A percentile compares a stretch with the other conserved stretches of the same genome.
phyloP scores from a whole-genome alignment of 108 stramenopile genomes.

The Schizochytrium sp. region DNA sequence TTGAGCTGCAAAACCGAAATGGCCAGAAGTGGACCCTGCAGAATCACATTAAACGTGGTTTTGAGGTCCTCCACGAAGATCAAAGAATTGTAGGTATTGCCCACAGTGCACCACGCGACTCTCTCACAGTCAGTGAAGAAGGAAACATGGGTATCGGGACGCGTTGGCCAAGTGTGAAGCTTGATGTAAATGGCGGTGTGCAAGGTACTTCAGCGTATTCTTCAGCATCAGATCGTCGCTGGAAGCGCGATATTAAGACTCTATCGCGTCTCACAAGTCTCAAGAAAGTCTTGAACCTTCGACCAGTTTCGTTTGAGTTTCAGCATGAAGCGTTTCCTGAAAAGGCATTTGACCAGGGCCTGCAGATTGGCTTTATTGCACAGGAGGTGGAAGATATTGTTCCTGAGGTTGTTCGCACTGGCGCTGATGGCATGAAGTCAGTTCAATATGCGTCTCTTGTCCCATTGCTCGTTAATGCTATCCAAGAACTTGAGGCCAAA shows the following conservation, averaged over 20 bases:
- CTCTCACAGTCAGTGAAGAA: neutral
- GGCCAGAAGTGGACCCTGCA: neutral
- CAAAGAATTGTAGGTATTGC: neutral
- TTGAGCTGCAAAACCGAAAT: neutral
- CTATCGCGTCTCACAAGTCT: neutral
- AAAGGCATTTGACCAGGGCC: slow-evolving; percentile 23
- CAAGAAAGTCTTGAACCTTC: neutral
- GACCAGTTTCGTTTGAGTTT: slow-evolving; percentile 32
- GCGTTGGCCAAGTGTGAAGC: slow-evolving; percentile 39
- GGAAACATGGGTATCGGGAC: slow-evolving; percentile 48
- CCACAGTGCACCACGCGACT: neutral
- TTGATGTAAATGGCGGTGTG: slow-evolving; percentile 58
- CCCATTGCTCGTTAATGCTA: neutral
- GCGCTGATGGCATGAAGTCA: slow-evolving; percentile 53
- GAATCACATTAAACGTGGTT: neutral
- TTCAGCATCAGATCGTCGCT: slow-evolving; percentile 35
- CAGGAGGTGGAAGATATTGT: slow-evolving; percentile 38
- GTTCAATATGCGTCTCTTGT: slow-evolving; percentile 47
- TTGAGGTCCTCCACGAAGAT: slow-evolving; percentile 15
- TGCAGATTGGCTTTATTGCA: slow-evolving; percentile 47
- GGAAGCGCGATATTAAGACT: slow-evolving; percentile 14
- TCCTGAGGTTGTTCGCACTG: slow-evolving; percentile 54
- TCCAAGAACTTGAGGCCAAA: slow-evolving; percentile 37
- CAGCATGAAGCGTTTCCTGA: slow-evolving; percentile 33
- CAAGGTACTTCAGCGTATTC: slow-evolving; percentile 56